phyloP scores from a whole-genome alignment of 1,284 basidiomycete species.

The Ganoderma lingzhi region DNA sequence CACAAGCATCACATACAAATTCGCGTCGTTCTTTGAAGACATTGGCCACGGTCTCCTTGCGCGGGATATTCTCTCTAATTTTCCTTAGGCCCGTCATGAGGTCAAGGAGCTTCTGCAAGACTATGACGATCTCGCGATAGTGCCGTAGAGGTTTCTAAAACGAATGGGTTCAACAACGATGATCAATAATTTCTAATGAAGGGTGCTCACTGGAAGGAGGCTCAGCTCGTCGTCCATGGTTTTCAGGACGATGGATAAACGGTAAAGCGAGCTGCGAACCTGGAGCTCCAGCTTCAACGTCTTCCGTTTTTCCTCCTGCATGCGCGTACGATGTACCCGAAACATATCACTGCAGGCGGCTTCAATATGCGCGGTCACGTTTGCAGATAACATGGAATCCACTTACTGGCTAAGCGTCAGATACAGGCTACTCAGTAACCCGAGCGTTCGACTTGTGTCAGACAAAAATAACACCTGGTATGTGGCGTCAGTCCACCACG shows the following conservation, averaged over 20 bases:
- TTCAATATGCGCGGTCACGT: constrained; percentile 13
- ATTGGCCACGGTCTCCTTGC: constrained; percentile 51
- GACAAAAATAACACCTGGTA: constrained; percentile 54
- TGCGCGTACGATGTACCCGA: constrained; percentile 41
- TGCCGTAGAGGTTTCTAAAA: constrained; percentile 56
- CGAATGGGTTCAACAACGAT: not conserved
- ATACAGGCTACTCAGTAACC: constrained; percentile 53
- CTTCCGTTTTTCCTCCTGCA: constrained; percentile 45
- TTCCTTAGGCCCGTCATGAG: constrained; percentile 56
- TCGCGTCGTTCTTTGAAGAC: constrained; percentile 55
- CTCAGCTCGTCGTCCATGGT: constrained; percentile 60
- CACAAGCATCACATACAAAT: constrained; percentile 42
- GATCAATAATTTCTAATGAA: not conserved
- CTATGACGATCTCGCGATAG: constrained; percentile 49
- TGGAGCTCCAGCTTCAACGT: constrained; percentile 52
- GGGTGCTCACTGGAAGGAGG: constrained; percentile 52
- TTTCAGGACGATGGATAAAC: constrained; percentile 48
- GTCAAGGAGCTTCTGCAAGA: constrained; percentile 55
- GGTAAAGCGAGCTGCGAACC: constrained; percentile 50
- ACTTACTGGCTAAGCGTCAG: constrained; percentile 54
- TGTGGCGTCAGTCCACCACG: constrained; percentile 11
- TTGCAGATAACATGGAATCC: not conserved
- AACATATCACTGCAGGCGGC: constrained; percentile 47
- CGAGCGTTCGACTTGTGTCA: constrained; percentile 49
- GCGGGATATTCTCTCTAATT: constrained; percentile 57